Evolutionary conservation across 2,329 filamentous ascomycete genomes (phyloP).

Genomic region (Dactylellina leptospora): DNA sequence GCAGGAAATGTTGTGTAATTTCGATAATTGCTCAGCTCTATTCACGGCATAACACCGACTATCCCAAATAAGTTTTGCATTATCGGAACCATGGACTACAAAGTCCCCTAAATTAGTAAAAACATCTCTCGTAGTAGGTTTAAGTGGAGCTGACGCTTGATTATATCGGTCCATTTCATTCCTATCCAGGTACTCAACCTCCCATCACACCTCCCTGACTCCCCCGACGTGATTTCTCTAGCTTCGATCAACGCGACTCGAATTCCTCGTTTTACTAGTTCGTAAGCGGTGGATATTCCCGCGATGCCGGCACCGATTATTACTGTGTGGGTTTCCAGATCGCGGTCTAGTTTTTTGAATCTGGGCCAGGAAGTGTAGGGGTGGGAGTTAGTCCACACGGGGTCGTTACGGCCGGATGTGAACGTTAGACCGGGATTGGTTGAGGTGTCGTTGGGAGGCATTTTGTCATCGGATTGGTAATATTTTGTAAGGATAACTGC

Average conservation of each 20-base stretch:
- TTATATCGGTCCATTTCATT: slow-evolving; percentile 65
- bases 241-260: slow-evolving; percentile 67
- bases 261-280: slow-evolving; percentile 65
- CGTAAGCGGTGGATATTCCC: slow-evolving; percentile 66
- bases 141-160: too few species aligned
- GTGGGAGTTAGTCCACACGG: slow-evolving; percentile 67
- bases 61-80: slow-evolving; percentile 65
- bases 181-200: slow-evolving; percentile 68
- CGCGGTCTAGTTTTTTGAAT: slow-evolving; percentile 62
- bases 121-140: too few species aligned
- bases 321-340: slow-evolving; percentile 65
- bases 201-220: slow-evolving; percentile 66
- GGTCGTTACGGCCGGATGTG: slow-evolving; percentile 65
- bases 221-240: slow-evolving; percentile 66
- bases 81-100: slow-evolving; percentile 63
- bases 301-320: slow-evolving; percentile 67
- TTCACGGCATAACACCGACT: slow-evolving; percentile 67
- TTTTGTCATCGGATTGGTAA: too few species aligned
- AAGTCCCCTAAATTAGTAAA: not conserved
- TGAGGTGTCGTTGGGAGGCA: not conserved
- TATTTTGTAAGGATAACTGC: too few species aligned
- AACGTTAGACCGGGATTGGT: slow-evolving; percentile 53
- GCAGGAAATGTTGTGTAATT: slow-evolving; percentile 66
- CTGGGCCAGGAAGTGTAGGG: slow-evolving; percentile 63
- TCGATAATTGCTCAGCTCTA: slow-evolving; percentile 65